A percentile compares a stretch with the other conserved stretches of the same genome.
Conservation (phyloP, 768 basidiomycete genomes). For the Boletus reticulatus region DNA sequence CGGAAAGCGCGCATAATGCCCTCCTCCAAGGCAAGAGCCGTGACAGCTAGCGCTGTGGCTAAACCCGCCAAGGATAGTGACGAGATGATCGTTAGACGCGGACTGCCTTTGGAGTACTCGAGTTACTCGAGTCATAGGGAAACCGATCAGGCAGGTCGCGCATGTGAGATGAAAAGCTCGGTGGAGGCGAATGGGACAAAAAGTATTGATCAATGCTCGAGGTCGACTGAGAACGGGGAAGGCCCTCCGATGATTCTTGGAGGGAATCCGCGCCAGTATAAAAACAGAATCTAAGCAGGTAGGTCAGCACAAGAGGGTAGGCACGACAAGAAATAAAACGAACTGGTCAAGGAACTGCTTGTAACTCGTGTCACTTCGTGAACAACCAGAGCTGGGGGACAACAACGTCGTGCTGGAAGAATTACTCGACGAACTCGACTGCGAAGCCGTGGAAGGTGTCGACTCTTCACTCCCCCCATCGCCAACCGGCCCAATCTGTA, state of each 20-base stretch:
- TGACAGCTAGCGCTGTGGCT: background rate
- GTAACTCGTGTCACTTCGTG: constrained; percentile 44
- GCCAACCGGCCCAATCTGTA: constrained; percentile 10
- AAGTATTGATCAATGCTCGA: constrained; percentile 56
- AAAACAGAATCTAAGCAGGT: constrained; percentile 65
- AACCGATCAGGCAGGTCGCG: constrained; percentile 26
- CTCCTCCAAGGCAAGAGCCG: background rate
- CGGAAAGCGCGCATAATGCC: background rate
- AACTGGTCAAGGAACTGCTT: constrained; percentile 64
- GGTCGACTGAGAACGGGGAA: constrained; percentile 46
- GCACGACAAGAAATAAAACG: constrained; percentile 21
- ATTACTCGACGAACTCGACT: constrained; percentile 43
- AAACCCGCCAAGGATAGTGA: background rate
- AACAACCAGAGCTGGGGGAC: constrained; percentile 37
- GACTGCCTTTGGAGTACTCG: constrained; percentile 27
- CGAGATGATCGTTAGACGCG: constrained; percentile 10
- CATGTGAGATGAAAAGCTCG: constrained; percentile 21
- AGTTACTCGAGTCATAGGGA: constrained; percentile 22
- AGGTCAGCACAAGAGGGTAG: constrained; percentile 1
- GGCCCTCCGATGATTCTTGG: constrained; percentile 25
- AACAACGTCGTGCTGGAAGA: constrained; percentile 43
- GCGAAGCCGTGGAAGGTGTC: constrained; percentile 47
- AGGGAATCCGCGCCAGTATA: constrained; percentile 59
- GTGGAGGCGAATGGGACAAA: constrained; percentile 34
- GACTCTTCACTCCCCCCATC: constrained; percentile 34